Base-by-base conservation (phyloP, 768 basidiomycete genomes). In the Leccinum barrowsii region DNA sequence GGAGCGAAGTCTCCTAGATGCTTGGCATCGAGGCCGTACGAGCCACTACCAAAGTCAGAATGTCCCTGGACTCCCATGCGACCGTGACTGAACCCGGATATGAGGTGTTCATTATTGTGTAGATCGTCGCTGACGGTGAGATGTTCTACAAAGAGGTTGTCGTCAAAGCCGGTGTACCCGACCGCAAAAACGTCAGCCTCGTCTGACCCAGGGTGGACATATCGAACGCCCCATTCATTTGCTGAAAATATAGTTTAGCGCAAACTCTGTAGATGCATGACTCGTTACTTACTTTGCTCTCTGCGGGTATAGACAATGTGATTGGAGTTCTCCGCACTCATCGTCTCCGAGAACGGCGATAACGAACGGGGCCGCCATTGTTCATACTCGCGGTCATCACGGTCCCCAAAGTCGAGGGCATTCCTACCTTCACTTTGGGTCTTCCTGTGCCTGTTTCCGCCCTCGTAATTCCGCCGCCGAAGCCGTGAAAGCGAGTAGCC, bases 361-460 rank as follows among this genome's bases (percentile, higher is more conserved):
- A 69, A 73, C 60, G 44, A 70, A 65, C 61, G 74, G 70, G 61
- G 63, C 24, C 47, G 62, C 58, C 58, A 48, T 22, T 44, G 57
- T n/a, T 67, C 72, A 19, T 60, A 47, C 56, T 67, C 72, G 44
- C n/a, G 40, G 26, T 40, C 58, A 11, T 63, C 52, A 30, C 68
- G 65, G 34, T 67, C 57, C 17, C 64, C 70, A 17, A 77, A 71
- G 55, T 78, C 75, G 22, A 75, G 70, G 13, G 76, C 70, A 35
- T 78, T 70, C 52, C 77, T 74, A 26, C 75, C 74, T 69, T 84
- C 78, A 42, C 76, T 73, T 60, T 73, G 70, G 10, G 77, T 75
- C 35, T 74, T 78, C 17, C 83, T 76, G 59, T 86, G 75, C 73
- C 79, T 80, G 63, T 78, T 82, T 4, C 24, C 32, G 26, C 10